phyloP scores from a whole-genome alignment of 2,329 filamentous ascomycete genomes.

The Monosporascus sp. region DNA sequence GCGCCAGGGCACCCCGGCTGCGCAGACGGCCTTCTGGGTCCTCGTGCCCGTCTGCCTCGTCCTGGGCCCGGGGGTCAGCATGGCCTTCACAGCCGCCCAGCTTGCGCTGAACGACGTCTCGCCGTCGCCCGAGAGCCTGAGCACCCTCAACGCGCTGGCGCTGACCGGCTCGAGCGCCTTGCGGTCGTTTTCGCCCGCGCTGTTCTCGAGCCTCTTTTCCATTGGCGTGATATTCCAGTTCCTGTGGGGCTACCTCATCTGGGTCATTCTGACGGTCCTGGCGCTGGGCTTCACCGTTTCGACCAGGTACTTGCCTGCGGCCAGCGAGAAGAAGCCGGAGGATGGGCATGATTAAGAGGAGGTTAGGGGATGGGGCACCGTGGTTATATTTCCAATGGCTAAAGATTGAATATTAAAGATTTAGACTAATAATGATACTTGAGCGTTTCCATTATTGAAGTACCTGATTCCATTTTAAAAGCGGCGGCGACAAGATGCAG shows the following conservation, averaged over 20 bases:
- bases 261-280: slow-evolving; percentile 49
- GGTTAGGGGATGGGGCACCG: not conserved
- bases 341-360: slow-evolving; percentile 2
- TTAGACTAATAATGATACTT: too few species aligned
- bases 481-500: too few species aligned
- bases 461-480: too few species aligned
- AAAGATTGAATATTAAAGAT: too few species aligned
- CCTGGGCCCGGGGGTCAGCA: slow-evolving; percentile 59
- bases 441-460: too few species aligned
- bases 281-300: slow-evolving; percentile 28
- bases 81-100: slow-evolving; percentile 67
- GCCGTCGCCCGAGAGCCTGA: slow-evolving; percentile 58
- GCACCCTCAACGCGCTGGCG: slow-evolving; percentile 65
- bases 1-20: slow-evolving; percentile 32
- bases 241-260: slow-evolving; percentile 60
- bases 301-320: slow-evolving; percentile 29
- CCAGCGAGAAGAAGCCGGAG: slow-evolving; percentile 19
- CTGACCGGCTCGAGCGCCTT: slow-evolving; percentile 58
- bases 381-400: too few species aligned
- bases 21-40: slow-evolving; percentile 52
- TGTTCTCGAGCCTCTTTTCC: slow-evolving; percentile 64
- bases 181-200: slow-evolving; percentile 60
- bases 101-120: slow-evolving; percentile 70
- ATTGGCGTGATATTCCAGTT: slow-evolving; percentile 58
- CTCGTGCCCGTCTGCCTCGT: slow-evolving; percentile 37